Evolutionary conservation across 441 rosid species (phyloP).

Genomic region (Geranium incanum): DNA sequence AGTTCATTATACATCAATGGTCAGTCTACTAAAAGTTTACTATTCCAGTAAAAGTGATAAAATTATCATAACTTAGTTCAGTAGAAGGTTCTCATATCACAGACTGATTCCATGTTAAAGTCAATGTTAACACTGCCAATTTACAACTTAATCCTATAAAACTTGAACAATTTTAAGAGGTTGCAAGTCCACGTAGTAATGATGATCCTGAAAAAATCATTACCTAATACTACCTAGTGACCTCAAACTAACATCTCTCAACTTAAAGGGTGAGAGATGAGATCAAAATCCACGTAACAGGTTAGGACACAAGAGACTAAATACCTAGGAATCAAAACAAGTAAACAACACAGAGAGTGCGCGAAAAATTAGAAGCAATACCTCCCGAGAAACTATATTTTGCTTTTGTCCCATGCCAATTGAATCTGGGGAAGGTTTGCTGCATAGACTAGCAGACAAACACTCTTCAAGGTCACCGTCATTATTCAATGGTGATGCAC

Average conservation of each 20-base stretch:
- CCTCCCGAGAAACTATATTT: conserved; percentile 47
- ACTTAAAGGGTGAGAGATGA: not conserved
- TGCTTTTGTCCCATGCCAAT: conserved; percentile 26
- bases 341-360: not conserved
- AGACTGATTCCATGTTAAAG: not conserved
- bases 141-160: no score
- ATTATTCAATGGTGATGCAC: conserved; percentile 32
- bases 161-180: no score
- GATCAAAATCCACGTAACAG: not conserved
- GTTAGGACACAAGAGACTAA: not conserved
- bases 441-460: conserved; percentile 26
- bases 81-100: not conserved
- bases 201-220: not conserved
- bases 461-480: conserved; percentile 31
- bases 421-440: conserved; percentile 25
- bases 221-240: not conserved
- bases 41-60: not conserved
- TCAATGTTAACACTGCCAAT: not conserved
- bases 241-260: not conserved
- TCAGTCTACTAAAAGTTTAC: not conserved
- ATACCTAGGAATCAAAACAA: no score
- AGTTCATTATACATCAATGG: not conserved
- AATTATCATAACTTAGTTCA: not conserved
- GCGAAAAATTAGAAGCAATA: conserved; percentile 23
- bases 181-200: no score